Evolutionary conservation across 495 filamentous ascomycete species (phyloP).

Genomic region (Poronia punctata): DNA sequence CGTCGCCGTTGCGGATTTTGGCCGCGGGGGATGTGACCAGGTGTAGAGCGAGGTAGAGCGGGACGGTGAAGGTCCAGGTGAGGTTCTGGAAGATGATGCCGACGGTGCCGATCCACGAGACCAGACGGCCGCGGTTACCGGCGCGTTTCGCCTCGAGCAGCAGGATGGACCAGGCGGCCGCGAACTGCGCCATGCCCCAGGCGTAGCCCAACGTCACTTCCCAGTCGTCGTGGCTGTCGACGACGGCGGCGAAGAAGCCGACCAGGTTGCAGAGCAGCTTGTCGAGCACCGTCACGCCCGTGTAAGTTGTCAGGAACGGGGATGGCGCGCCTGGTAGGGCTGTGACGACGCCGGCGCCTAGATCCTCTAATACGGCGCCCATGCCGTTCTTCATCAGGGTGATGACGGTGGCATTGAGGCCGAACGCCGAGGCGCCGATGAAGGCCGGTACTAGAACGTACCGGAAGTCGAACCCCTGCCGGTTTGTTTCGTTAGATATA

Average conservation of each 20-base stretch:
- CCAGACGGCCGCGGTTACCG: conserved; percentile 46
- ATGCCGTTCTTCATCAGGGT: conserved; percentile 14
- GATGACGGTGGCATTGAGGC: conserved; percentile 14
- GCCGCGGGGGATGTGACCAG: conserved; percentile 48
- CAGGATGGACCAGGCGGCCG: conserved; percentile 49
- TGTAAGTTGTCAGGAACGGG: conserved; percentile 33
- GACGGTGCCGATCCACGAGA: conserved; percentile 45
- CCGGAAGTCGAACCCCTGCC: conserved; percentile 11
- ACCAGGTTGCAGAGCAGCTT: conserved; percentile 39
- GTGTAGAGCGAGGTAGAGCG: conserved; percentile 46
- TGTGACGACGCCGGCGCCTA: background rate
- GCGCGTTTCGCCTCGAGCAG: conserved; percentile 48
- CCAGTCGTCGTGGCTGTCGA: conserved; percentile 41
- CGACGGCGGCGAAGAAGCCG: conserved; percentile 47
- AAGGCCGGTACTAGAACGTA: conserved; percentile 19
- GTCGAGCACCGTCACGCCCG: conserved; percentile 45
- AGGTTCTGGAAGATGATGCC: conserved; percentile 49
- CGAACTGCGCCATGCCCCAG: conserved; percentile 48
- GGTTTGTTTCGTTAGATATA: background rate
- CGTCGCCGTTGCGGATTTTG: conserved; percentile 16
- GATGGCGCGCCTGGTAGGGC: conserved; percentile 14
- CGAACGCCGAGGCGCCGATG: conserved; percentile 16
- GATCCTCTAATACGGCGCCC: conserved; percentile 8
- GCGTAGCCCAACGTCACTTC: conserved; percentile 40
- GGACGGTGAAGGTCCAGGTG: conserved; percentile 47